phyloP scores from a whole-genome alignment of 2,329 filamentous ascomycete species.

The Aspergillus awamori region DNA sequence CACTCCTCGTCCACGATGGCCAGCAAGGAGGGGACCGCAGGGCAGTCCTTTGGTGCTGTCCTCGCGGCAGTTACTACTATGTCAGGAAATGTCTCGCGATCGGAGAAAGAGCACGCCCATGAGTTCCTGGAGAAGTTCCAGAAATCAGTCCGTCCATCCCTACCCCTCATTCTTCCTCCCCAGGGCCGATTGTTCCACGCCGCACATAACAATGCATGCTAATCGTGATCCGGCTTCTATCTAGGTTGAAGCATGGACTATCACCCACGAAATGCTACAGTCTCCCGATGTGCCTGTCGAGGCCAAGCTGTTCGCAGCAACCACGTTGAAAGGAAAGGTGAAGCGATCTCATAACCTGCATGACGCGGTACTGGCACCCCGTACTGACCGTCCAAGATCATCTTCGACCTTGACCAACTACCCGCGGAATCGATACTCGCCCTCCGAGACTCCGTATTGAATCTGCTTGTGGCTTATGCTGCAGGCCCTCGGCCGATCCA shows the following conservation, averaged over 20 bases:
- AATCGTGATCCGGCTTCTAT: constrained; percentile 4
- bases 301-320: constrained; percentile 92
- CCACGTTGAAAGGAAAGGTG: constrained; percentile 97
- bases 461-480: constrained; percentile 78
- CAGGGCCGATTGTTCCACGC: not conserved
- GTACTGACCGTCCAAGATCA: constrained; percentile 67
- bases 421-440: constrained; percentile 72
- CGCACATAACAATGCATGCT: constrained; percentile 6
- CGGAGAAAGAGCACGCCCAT: constrained; percentile 86
- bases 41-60: constrained; percentile 79
- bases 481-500: constrained; percentile 80
- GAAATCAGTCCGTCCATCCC: constrained; percentile 76
- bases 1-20: constrained; percentile 61
- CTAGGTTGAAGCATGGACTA: constrained; percentile 87
- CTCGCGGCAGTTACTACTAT: constrained; percentile 88
- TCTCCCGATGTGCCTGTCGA: constrained; percentile 74
- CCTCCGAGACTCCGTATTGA: constrained; percentile 80
- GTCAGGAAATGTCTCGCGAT: constrained; percentile 77
- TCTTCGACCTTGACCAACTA: constrained; percentile 91
- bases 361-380: constrained; percentile 7
- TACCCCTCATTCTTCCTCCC: constrained; percentile 22
- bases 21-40: constrained; percentile 60
- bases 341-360: constrained; percentile 24
- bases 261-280: constrained; percentile 83
- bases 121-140: constrained; percentile 92